Evolutionary conservation across 805 yeast species (phyloP), one percentile per base, ranked within the genome.

Genomic region (Cyberlindnera xylosilytica): DNA sequence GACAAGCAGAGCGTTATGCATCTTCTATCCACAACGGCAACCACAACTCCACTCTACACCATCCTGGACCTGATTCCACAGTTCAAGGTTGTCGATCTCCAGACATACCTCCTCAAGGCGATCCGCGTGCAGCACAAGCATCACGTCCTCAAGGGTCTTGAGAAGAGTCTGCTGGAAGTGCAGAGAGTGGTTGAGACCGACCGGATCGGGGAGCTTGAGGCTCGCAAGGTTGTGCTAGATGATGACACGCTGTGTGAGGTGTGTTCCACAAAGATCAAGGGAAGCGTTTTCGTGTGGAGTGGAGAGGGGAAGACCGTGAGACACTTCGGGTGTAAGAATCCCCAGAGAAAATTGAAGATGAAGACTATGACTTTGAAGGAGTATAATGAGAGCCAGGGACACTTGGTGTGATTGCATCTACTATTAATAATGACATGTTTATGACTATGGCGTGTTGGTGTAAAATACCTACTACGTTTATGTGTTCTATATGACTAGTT

Each of bases 1-100:
- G 68, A 63, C 9, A 46, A 47, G 20, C 44, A 46, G 1, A 47
- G 57, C 40, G 72, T 79, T 1, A 61, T 72, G 16, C 63, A 61
- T 28, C 61, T 80, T 3, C 53, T 77, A 15, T 43, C 60, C 2
- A 38, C 39, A 2, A 43, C 62, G 1, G 78, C 74, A 1, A 55
- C 74, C 4, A 62, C 70, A 0, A 33, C 48, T 3, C 45, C 57
- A 10, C 20, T 54, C 1, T 18, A 34, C 3, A 36, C 45, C 9
- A 45, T 46, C 2, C 22, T 57, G 26, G 41, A 49, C 8, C 11
- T 28, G 9, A 30, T 45, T 4, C 45, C 51, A 12, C 28, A 36
- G 3, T 47, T 55, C 28, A 52, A 47, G 27, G 39, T 57, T 3
- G 44, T 30, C 10, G 60, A 57, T 17, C 31, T 57, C 2, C 48